These are phyloP conservation scores for Russula sp. DNA, from an alignment of 768 basidiomycete genomes.

Conservation along the genomic window DNA sequence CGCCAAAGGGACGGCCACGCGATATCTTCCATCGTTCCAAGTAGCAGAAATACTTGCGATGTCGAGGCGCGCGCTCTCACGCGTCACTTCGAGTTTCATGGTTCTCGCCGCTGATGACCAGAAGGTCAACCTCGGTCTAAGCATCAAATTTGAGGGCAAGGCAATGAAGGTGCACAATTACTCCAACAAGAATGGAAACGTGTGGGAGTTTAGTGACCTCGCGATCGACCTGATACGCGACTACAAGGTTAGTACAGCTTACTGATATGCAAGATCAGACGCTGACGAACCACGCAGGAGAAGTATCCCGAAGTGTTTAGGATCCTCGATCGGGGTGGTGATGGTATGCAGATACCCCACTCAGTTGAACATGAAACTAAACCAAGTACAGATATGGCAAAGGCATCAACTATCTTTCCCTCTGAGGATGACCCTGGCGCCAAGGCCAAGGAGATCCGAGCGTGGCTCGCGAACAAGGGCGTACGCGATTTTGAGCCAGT, in stretches of 20 bases:
- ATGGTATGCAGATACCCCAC: conserved; percentile 43
- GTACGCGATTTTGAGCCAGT: conserved; percentile 90
- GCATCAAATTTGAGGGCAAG: conserved; percentile 95
- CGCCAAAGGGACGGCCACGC: conserved; percentile 36
- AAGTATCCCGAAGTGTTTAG: conserved; percentile 81
- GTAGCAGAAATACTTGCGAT: conserved; percentile 69
- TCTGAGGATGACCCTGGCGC: conserved; percentile 53
- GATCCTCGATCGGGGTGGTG: conserved; percentile 60
- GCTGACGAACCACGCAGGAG: conserved; percentile 33
- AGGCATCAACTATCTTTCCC: conserved; percentile 52
- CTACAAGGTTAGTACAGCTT: conserved; percentile 53
- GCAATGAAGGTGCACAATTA: conserved; percentile 90
- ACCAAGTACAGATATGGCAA: conserved; percentile 55
- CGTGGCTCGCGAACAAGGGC: conserved; percentile 82
- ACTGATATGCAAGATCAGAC: background rate
- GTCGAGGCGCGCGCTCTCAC: conserved; percentile 73
- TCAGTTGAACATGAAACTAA: conserved; percentile 2
- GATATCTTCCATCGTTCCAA: conserved; percentile 74
- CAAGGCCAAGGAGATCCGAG: conserved; percentile 66
- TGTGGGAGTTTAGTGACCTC: conserved; percentile 93
- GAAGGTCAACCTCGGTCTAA: conserved; percentile 88
- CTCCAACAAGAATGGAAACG: conserved; percentile 70
- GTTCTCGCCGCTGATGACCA: conserved; percentile 66
- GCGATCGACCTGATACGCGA: conserved; percentile 73
- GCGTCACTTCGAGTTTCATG: conserved; percentile 91